A percentile compares a stretch with the other conserved stretches of the same genome.
Evolutionary conservation across 768 basidiomycete genomes (phyloP).

Genomic region (Suillus lakei): DNA sequence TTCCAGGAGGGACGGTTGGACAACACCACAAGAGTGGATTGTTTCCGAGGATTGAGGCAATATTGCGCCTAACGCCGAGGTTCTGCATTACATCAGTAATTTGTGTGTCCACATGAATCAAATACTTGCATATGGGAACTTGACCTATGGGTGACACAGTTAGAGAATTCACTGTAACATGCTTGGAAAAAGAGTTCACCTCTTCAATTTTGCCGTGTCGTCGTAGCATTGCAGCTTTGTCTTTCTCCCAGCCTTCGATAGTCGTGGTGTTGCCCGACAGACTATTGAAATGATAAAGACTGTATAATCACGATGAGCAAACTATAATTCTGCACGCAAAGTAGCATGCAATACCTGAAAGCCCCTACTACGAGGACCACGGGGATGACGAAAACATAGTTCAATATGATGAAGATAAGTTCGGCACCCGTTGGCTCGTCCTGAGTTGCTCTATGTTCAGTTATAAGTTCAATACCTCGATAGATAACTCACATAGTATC

Average conservation of each 20-base stretch:
- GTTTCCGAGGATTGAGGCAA: constrained; percentile 76
- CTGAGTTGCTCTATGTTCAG: constrained; percentile 42
- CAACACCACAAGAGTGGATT: constrained; percentile 86
- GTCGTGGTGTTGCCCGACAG: constrained; percentile 87
- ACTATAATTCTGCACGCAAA: constrained; percentile 1
- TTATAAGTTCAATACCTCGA: background rate
- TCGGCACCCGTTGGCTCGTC: constrained; percentile 70
- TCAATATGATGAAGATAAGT: constrained; percentile 85
- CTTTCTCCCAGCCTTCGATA: constrained; percentile 98
- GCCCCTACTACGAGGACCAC: constrained; percentile 86
- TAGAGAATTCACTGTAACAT: background rate
- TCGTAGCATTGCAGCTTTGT: constrained; percentile 86
- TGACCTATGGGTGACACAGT: constrained; percentile 53
- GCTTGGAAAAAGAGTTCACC: constrained; percentile 39
- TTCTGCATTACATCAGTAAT: constrained; percentile 54
- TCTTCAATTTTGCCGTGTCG: constrained; percentile 85
- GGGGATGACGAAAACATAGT: constrained; percentile 84
- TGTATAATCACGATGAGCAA: constrained; percentile 38
- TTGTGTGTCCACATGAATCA: background rate
- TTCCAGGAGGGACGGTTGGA: constrained; percentile 68
- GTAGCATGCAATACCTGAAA: constrained; percentile 68
- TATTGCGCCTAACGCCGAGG: constrained; percentile 74
- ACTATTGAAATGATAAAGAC: constrained; percentile 86
- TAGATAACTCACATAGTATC: constrained; percentile 56
- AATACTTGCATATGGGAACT: constrained; percentile 86